Conservation (phyloP, 1,284 basidiomycete genomes). For the Moesziomyces antarcticus region DNA sequence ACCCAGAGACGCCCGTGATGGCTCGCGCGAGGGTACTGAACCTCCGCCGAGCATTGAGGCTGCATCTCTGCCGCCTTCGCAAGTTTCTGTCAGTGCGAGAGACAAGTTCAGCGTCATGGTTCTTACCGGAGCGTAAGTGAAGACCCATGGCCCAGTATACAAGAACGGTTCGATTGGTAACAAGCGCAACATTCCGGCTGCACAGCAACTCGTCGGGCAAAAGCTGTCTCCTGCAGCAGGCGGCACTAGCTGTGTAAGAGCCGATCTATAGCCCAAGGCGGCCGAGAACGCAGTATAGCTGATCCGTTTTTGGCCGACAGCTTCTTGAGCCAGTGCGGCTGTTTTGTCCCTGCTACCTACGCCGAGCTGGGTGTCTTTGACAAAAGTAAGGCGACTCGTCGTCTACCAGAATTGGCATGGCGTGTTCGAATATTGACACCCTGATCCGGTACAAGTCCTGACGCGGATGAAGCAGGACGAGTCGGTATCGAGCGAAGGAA, state of each 20-base stretch:
- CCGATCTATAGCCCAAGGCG: not conserved
- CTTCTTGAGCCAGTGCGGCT: conserved; percentile 38
- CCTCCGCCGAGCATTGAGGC: not conserved
- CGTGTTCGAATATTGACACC: not conserved
- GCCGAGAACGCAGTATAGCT: not conserved
- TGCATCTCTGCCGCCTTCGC: not conserved
- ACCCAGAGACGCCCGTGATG: not conserved
- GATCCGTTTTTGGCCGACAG: not conserved
- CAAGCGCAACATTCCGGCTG: not conserved
- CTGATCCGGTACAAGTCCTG: conserved; percentile 13
- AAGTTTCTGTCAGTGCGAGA: not conserved
- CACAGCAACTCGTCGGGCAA: conserved; percentile 49
- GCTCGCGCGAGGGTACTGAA: not conserved
- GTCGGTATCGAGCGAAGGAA: conserved; percentile 41
- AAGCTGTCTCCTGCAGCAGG: conserved; percentile 49
- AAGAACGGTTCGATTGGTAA: not conserved
- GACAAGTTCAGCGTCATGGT: conserved; percentile 36
- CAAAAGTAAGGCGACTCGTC: conserved; percentile 20
- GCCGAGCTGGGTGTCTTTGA: conserved; percentile 49
- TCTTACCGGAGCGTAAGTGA: conserved; percentile 49
- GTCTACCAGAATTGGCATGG: no score
- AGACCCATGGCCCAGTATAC: no score
- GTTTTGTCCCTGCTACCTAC: conserved; percentile 33
- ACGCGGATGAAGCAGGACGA: conserved; percentile 51
- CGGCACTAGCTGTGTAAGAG: conserved; percentile 32